These are phyloP conservation scores for Aspergillus nidulans DNA, from an alignment of 495 filamentous ascomycete species.

Conservation along the genomic window DNA sequence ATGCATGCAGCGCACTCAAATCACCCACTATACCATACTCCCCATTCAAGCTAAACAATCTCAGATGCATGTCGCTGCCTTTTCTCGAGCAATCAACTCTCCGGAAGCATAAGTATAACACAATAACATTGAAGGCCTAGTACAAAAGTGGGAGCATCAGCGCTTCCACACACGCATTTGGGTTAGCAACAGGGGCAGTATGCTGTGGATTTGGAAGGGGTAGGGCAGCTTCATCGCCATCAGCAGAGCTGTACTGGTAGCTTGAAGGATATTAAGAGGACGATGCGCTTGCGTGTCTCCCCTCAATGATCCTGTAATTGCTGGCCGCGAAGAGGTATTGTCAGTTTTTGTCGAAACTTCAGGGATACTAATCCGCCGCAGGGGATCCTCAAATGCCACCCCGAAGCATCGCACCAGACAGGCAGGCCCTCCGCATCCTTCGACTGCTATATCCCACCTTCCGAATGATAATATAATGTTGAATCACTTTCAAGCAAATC, in stretches of 20 bases:
- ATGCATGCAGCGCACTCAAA: conserved; percentile 66
- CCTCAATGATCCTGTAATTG: conserved; percentile 16
- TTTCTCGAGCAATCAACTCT: conserved; percentile 51
- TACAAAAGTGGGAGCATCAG: conserved; percentile 7
- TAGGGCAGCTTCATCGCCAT: conserved; percentile 42
- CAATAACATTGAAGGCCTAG: conserved; percentile 12
- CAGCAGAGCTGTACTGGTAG: conserved; percentile 48
- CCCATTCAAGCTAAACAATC: conserved; percentile 71
- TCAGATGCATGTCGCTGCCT: conserved; percentile 66
- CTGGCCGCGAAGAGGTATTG: conserved; percentile 22
- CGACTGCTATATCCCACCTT: conserved; percentile 15
- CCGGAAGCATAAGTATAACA: conserved; percentile 18
- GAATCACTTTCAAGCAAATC: conserved; percentile 13
- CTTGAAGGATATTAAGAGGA: conserved; percentile 24
- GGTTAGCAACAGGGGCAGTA: conserved; percentile 21
- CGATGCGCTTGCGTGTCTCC: conserved; percentile 25
- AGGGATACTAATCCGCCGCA: conserved; percentile 1
- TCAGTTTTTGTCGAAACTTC: neutral
- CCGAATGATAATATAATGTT: conserved; percentile 15
- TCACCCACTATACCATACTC: conserved; percentile 78
- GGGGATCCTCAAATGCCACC: conserved; percentile 14
- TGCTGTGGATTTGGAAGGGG: conserved; percentile 32
- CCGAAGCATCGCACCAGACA: conserved; percentile 24
- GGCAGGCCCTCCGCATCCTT: conserved; percentile 11
- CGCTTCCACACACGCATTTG: conserved; percentile 24